Base-by-base conservation (phyloP, 345 rosid species). In the Lumnitzera racemosa region DNA sequence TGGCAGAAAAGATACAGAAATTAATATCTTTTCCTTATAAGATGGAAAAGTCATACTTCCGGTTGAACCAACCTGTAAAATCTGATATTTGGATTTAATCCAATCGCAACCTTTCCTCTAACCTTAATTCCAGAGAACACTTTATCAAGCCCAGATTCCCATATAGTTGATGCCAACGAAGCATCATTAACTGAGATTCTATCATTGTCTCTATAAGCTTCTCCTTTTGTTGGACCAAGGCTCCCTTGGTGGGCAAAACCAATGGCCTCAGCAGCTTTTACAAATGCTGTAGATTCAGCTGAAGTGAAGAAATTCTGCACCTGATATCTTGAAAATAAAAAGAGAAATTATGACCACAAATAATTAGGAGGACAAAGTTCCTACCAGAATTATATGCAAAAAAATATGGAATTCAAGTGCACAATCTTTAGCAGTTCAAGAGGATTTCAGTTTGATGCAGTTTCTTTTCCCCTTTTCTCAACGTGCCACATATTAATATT, bases 231-330 rank as follows among this genome's bases (percentile, higher is more conserved):
- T 25, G 99, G 99, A 8, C 99, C 97, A 65, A 79, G 97, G 72
- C 96, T 90, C 65, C 97, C 96, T 72, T 86, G 99, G 70, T 84
- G 97, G 50, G 61, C 78, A 72, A 90, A 90, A 55, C 96, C 99
- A 1, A 81, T 70, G 62, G 91, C 73, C 76, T 90, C 99, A 5
- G 90, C 86, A 15, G 56, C 77, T 69, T 75, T 80, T 46, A 88
- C 24, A 36, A 94, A 94, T 23, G 78, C 84, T 68, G 71, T 80
- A 11, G 86, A 82, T 73, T 94, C 99, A 36, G 80, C 81, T 31
- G 86, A 51, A 17, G 82, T 77, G 20, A 94, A 76, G 77, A 83
- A 88, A 60, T 81, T 78, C 9, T 70, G 84, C 64, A 90, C 91
- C 99, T 90, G 81, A 65, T 12, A 11, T 25, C 50, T 52, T 12